Evolutionary conservation across 2,329 filamentous ascomycete species (phyloP).

Genomic region (Apiospora koreana): DNA sequence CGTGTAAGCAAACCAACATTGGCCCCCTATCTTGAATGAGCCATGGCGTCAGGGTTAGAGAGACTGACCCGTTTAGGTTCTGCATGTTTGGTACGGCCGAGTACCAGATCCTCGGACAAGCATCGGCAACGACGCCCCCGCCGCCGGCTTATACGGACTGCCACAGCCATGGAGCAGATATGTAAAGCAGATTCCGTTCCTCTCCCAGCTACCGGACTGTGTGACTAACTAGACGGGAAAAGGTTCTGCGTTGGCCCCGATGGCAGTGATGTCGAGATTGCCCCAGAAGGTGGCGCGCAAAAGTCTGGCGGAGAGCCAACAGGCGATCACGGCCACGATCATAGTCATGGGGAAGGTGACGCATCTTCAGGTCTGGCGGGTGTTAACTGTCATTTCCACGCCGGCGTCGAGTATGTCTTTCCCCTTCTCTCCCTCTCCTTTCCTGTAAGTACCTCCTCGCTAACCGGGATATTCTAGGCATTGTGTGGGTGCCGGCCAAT

Average conservation of each 20-base stretch:
- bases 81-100: slow-evolving; percentile 32
- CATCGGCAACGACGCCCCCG: slow-evolving; percentile 28
- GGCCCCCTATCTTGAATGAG: background rate
- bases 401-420: slow-evolving; percentile 68
- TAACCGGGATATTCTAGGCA: slow-evolving; percentile 43
- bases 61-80: slow-evolving; percentile 23
- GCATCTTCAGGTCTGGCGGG: background rate
- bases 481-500: slow-evolving; percentile 48
- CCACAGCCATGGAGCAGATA: slow-evolving; percentile 51
- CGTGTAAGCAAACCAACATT: slow-evolving; percentile 35
- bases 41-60: background rate
- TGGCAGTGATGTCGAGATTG: slow-evolving; percentile 62
- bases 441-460: slow-evolving; percentile 6
- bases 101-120: slow-evolving; percentile 31
- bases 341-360: slow-evolving; percentile 24
- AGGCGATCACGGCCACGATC: slow-evolving; percentile 11
- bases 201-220: background rate
- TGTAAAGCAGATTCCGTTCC: slow-evolving; percentile 36
- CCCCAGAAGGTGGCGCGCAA: slow-evolving; percentile 27
- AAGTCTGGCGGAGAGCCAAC: slow-evolving; percentile 22
- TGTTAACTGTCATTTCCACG: slow-evolving; percentile 70
- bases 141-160: slow-evolving; percentile 42
- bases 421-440: background rate
- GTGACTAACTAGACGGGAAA: slow-evolving; percentile 10
- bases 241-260: slow-evolving; percentile 64